Percentiles rank a stretch among this genome's conserved stretches.
These are phyloP conservation scores for Colletotrichum cordylinicola DNA, from an alignment of 2,329 filamentous ascomycete species.

Conservation along the genomic window DNA sequence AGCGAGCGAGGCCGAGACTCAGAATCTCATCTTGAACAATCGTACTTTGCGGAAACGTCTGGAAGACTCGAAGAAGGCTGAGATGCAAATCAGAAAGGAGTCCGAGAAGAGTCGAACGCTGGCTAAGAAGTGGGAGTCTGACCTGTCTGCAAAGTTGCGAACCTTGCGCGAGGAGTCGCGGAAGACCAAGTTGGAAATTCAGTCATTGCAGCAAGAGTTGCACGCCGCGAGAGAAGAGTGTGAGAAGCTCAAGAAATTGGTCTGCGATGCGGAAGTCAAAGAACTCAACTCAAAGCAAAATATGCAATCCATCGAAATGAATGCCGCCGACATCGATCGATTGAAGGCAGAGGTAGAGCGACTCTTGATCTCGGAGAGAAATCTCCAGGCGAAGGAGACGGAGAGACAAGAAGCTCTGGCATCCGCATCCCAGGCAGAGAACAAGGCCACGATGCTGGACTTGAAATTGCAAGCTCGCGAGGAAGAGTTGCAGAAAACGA, in stretches of 20 bases:
- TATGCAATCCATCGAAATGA: conserved; percentile 66
- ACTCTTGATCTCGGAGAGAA: conserved; percentile 65
- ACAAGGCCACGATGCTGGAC: conserved; percentile 62
- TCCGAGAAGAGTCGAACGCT: conserved; percentile 74
- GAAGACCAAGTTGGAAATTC: conserved; percentile 64
- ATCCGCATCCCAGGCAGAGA: conserved; percentile 64
- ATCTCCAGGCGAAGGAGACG: conserved; percentile 68
- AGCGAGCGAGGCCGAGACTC: conserved; percentile 80
- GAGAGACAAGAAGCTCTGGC: conserved; percentile 62
- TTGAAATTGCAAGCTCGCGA: conserved; percentile 61
- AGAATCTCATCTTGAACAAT: conserved; percentile 80
- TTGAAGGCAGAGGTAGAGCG: conserved; percentile 65
- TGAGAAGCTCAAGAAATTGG: conserved; percentile 67
- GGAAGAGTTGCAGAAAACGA: conserved; percentile 49
- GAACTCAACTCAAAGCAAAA: conserved; percentile 70
- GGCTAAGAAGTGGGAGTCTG: conserved; percentile 79
- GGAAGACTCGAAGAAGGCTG: conserved; percentile 74
- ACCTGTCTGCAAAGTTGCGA: conserved; percentile 71
- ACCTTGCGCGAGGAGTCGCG: conserved; percentile 74
- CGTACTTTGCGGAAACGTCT: conserved; percentile 75
- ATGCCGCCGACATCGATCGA: conserved; percentile 64
- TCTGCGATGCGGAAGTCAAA: conserved; percentile 73
- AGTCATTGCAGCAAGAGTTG: conserved; percentile 63
- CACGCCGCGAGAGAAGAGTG: conserved; percentile 63
- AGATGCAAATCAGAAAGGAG: conserved; percentile 74